Percentiles rank a stretch among this genome's conserved stretches.
phyloP scores from a whole-genome alignment of 495 filamentous ascomycete species.

The Neurospora sp. region DNA sequence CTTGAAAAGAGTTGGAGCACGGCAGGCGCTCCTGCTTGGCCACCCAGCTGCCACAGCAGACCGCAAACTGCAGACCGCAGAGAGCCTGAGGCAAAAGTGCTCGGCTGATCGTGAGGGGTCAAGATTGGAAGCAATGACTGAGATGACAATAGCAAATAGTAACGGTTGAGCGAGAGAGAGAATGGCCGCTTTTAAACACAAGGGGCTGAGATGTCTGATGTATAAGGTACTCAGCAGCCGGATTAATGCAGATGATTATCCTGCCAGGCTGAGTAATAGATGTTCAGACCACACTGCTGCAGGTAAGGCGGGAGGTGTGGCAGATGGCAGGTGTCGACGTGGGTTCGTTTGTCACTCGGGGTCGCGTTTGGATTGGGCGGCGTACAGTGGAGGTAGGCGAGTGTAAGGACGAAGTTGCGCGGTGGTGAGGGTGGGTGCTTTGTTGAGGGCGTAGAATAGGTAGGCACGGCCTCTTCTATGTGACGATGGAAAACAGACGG shows the following conservation, averaged over 20 bases:
- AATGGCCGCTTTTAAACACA: background rate
- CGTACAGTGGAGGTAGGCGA: background rate
- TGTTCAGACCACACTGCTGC: background rate
- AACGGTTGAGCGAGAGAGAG: background rate
- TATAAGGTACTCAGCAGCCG: background rate
- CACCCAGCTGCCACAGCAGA: background rate
- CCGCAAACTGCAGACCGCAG: background rate
- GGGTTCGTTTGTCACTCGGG: background rate
- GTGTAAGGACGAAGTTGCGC: background rate
- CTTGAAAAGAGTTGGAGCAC: background rate
- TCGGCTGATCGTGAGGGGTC: background rate
- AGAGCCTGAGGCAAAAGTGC: background rate
- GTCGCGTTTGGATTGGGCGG: background rate
- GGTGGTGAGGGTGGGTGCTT: background rate
- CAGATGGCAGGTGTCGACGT: background rate
- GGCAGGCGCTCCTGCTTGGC: background rate
- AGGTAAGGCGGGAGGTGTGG: background rate
- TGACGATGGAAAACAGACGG: background rate
- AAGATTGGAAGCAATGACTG: background rate
- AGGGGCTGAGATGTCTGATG: background rate
- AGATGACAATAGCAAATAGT: background rate
- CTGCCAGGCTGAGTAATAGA: background rate
- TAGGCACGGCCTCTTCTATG: background rate
- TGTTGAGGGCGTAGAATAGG: background rate
- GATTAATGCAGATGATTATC: background rate